Evolutionary conservation across 768 basidiomycete genomes (phyloP), one percentile per base, ranked within the genome.

Genomic region (Chalciporus pseudorubinellus): DNA sequence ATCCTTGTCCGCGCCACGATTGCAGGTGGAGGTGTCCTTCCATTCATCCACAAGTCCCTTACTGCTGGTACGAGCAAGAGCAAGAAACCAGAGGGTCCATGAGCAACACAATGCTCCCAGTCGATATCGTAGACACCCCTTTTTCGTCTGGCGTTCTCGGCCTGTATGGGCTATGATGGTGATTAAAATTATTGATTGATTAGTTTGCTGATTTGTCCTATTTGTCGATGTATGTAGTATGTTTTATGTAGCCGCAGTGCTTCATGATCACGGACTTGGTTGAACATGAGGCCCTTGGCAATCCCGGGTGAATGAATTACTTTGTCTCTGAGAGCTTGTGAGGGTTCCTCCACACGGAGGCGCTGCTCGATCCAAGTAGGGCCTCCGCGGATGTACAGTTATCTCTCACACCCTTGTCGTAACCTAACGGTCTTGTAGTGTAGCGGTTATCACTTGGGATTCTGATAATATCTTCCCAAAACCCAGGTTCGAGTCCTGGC

Each of bases 1-100:
- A 87, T 84, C 16, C 84, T 98, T 52, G 93, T 98, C 24, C 83
- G 86, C 48, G 95, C 94, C 4, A 97, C 95, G 4, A 95, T 97
- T 61, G 92, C 94, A 12, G 89, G 90, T 38, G 89, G 89, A 65
- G 89, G 90, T 68, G 90, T 92, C 3, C 64, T 92, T 53, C 90
- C 90, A 18, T 92, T 92, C 74, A 92, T 92, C 58, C 90, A 92
- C 78, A 90, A 90, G 79, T 83, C 78, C 56, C 76, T 92, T 52
- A 90, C 87, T 3, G 62, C 60, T 1, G 70, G 72, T 21, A 74
- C 73, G 40, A 68, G 71, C 44, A 82, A 82, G 69, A 68, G 70
- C 8, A 70, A 65, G 48, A 83, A 83, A 70, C 79, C 51, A 6
- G 67, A 68, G 54, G 67, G 55, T 16, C 68, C 63, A 46, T 69